Conservation (phyloP, 352 stramenopile genomes). For the Phytopythium chamaehyphon region DNA sequence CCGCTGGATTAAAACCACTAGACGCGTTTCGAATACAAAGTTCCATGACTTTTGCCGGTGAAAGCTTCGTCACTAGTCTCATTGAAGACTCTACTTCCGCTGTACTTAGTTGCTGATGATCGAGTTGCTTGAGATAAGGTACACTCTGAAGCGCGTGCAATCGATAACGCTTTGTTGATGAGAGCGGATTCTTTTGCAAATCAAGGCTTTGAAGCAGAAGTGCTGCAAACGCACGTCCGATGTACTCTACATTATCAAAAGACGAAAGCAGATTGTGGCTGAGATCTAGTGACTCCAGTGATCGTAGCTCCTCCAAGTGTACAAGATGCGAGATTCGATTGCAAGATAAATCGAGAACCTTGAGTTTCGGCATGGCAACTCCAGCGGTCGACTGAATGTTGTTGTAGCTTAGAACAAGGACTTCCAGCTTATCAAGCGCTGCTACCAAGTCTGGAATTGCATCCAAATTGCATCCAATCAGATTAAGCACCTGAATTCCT, state of each 20-base stretch:
- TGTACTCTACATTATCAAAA: conserved; percentile 49
- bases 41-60: conserved; percentile 38
- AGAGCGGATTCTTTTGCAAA: conserved; percentile 70
- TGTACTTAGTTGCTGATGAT: conserved; percentile 41
- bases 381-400: conserved; percentile 36
- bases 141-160: conserved; percentile 52
- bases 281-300: conserved; percentile 43
- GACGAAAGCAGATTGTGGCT: conserved; percentile 60
- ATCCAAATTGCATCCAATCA: conserved; percentile 52
- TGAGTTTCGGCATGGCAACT: conserved; percentile 27
- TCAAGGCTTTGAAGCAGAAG: conserved; percentile 35
- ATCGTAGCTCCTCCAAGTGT: conserved; percentile 30
- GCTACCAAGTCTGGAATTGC: conserved; percentile 36
- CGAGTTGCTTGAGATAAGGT: conserved; percentile 34
- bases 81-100: conserved; percentile 33
- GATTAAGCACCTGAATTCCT: conserved; percentile 38
- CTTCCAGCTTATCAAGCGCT: conserved; percentile 41
- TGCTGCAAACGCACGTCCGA: conserved; percentile 18
- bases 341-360: conserved; percentile 57
- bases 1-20: background rate
- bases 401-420: conserved; percentile 73
- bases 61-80: conserved; percentile 43
- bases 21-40: conserved; percentile 1
- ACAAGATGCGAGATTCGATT: conserved; percentile 52
- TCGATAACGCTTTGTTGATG: conserved; percentile 60